Evolutionary conservation across 768 basidiomycete species (phyloP), one percentile per base, ranked within the genome.

Genomic region (Rickenella mellea): DNA sequence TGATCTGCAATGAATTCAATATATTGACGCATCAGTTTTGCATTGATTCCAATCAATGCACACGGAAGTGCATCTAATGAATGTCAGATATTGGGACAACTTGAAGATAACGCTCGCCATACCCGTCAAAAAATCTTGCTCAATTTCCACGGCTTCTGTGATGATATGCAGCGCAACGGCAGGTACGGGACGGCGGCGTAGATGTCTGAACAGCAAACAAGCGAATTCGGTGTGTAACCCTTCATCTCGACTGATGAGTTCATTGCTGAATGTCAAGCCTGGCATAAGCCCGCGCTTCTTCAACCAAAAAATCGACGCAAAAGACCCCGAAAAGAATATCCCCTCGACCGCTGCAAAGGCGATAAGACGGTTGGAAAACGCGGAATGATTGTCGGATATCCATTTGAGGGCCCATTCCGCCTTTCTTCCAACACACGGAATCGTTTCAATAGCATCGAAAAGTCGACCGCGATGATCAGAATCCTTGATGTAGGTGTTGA

Each of bases 211-310:
- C 48, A 73, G 61, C 36, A 73, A 53, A 64, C 73, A 74, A 45
- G 73, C 74, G 57, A 74, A 70, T 54, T 71, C 69, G 58, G 71
- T 71, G 60, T 73, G 71, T 42, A 72, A 62, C 51, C 69, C 71
- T 59, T 77, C 75, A 48, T 74, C 73, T 37, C 73, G 62, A 22
- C 66, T 68, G 61, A 74, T 76, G 53, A 76, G 62, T 59, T 76
- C 73, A 64, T 74, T 76, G 39, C 71, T 73, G 59, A 73, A 73
- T n/a, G 71, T 73, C 35, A 74, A 58, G 29, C 72, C 74, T 27
- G 72, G 72, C 70, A 74, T 71, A 41, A 74, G 59, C 20, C 72
- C 72, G 17, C 72, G 60, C 62, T 72, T 73, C 63, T 73, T 71
- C 44, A 74, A 57, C 71, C 71, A 74, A 59, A 74, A 73, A 57